Evolutionary conservation across 2,329 filamentous ascomycete genomes (phyloP), one percentile per base, ranked within the genome.

Genomic region (Botryotinia calthae): DNA sequence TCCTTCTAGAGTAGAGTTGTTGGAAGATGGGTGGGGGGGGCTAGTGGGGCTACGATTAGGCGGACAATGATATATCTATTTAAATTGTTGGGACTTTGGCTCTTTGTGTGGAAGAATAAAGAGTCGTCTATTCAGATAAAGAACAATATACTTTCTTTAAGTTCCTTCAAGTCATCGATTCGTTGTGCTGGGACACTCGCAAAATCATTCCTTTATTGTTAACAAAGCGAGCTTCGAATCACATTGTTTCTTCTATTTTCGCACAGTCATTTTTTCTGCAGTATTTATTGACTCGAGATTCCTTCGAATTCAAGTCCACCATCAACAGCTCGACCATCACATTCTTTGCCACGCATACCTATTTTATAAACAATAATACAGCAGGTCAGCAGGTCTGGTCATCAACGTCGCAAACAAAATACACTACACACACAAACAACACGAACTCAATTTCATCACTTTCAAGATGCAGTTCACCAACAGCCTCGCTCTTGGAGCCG

Each of bases 331-430:
- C 20, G 28, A 51, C 0, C n/a, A 28, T 58, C 40, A 46, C 22
- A 25, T 46, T 40, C 9, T 51, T 16, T 72, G 12, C 62, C 48
- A 58, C 51, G 31, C 40, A 46, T 28, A 72, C 20, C 51, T 20
- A 16, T 56, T 10, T 22, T 42, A 48, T 51, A 71, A 14, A 51
- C n/a, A 25, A 56, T 34, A 46, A 67, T 14, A 68, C 18, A 18
- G 59, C 14, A 68, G 34, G 12, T 67, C 70, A 72, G 70, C 70
- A 48, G 70, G 70, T 48, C 70, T 72, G 70, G 51, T 56, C 48
- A 71, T 58, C 37, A 42, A 71, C 48, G 2, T 66, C 28, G 12
- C 31, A 59, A n/a, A 40, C 28, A 25, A 20, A 40, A 42, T 28
- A 72, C 42, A 68, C 22, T 25, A 72, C 42, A 68, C 22, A 22